Conservation (phyloP, 129 eudicot genomes). For the Flaveria robusta region DNA sequence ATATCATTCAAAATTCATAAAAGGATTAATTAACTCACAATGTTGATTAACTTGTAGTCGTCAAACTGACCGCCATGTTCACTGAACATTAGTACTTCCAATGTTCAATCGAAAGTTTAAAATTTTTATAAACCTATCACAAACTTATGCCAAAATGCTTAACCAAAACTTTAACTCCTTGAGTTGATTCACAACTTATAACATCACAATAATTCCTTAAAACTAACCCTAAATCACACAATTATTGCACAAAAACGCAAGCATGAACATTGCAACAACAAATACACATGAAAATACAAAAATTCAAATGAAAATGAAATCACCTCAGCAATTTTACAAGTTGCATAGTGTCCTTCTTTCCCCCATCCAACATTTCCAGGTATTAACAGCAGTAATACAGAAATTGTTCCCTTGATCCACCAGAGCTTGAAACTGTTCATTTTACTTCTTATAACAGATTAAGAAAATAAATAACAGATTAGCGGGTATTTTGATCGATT, state of each 20-base stretch:
- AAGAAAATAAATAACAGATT: background rate
- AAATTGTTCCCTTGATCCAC: conserved; percentile 41
- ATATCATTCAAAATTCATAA: background rate
- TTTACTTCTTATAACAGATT: conserved; percentile 14
- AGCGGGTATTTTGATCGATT: conserved; percentile 7
- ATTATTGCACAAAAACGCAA: background rate
- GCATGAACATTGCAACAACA: background rate
- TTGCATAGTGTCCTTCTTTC: conserved; percentile 81
- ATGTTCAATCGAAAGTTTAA: too few relatives aligned
- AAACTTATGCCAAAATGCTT: background rate
- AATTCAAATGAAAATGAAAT: background rate
- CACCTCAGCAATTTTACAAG: conserved; percentile 91
- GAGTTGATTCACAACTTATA: background rate
- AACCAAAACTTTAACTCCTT: background rate
- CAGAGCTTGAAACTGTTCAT: conserved; percentile 44
- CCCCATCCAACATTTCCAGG: conserved; percentile 75
- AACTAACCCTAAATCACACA: background rate
- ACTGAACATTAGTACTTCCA: background rate
- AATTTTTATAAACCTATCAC: too few relatives aligned
- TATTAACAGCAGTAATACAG: conserved; percentile 40
- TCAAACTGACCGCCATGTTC: background rate
- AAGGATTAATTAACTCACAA: background rate
- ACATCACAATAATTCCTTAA: background rate
- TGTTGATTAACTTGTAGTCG: background rate
- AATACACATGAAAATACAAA: background rate